These are phyloP conservation scores for Fraxinus dipetala DNA, from an alignment of 305 asterid species.

Conservation along the genomic window DNA sequence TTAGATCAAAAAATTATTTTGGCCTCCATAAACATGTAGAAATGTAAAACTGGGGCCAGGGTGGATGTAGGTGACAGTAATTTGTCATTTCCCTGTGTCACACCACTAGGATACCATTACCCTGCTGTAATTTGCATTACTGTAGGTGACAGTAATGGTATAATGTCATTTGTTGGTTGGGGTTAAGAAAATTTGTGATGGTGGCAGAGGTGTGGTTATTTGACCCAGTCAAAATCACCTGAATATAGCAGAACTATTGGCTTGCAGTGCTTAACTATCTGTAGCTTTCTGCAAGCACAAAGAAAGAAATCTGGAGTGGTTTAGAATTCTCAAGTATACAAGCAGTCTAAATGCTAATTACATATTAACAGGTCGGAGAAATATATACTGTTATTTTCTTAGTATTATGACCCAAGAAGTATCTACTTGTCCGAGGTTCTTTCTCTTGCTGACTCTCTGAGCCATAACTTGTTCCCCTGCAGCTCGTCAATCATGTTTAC, in stretches of 20 bases:
- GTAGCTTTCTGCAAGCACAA: neutral
- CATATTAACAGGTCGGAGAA: neutral
- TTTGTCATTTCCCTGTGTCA: neutral
- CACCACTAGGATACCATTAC: neutral
- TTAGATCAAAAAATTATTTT: neutral
- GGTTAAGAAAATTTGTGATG: neutral
- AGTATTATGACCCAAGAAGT: neutral
- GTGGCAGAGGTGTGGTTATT: neutral
- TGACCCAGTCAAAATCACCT: neutral
- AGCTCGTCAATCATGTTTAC: constrained; percentile 95
- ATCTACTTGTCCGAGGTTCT: neutral
- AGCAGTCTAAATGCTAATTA: neutral
- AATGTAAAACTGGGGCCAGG: neutral
- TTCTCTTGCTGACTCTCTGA: constrained; percentile 16
- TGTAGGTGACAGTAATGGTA: neutral
- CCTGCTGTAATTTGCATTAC: neutral
- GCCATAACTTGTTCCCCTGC: constrained; percentile 27
- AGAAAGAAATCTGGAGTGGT: neutral
- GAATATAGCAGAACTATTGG: neutral
- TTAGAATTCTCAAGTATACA: neutral
- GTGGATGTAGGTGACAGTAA: neutral
- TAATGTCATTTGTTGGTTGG: neutral
- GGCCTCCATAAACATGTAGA: neutral
- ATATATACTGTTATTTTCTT: neutral
- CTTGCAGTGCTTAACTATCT: neutral